Base-by-base conservation (phyloP, 2,329 filamentous ascomycete genomes). In the Cladophialophora bantiana region DNA sequence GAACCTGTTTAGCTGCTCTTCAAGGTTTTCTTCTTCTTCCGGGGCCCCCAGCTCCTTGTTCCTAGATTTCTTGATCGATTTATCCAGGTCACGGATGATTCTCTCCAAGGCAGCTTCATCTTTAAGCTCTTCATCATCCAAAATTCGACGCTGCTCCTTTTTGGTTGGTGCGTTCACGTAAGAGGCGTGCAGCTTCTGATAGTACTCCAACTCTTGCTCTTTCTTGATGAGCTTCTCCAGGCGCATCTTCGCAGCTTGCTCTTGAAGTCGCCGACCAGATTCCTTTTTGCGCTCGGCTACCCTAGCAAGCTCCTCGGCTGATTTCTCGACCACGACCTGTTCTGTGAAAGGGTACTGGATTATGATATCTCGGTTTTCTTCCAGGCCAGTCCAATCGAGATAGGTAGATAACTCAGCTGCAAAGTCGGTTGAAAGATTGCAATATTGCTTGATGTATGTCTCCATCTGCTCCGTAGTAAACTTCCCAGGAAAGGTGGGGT, bases 191-290 rank as follows among this genome's bases (percentile, higher is more conserved):
- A 99, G 81, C 66, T 93, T 88, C 76, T 93, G 93, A 83, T 94
- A 97, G 78, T 97, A 97, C 73, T 96, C 94, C 1, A 98, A 82
- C 76, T 98, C 94, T 76, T 96, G 89, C 79, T 99, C 95, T 79
- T 99, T 99, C 75, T 92, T 91, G 77, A 98, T 92, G 55, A 99
- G 83, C 74, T 96, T 96, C 71, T 99, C 95, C 0, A 99, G 82
- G 7, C 95, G 90, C 93, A 97, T 97, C 79, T 97, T 98, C 9
- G 94, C 94, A 0, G 95, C 95, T 78, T 99, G 95, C 74, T 97
- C 93, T 78, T 99, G 95, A 32, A 99, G 77, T 54, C 96, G 86
- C 70, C 95, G 86, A 0, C 95, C 95, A 72, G 93, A 95, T 79
- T 99, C 95, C 77, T 96, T 96, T 76, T 96, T 93, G 77, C 94